Conservation (phyloP, 2,329 filamentous ascomycete genomes). For the Chaetomium globosum region DNA sequence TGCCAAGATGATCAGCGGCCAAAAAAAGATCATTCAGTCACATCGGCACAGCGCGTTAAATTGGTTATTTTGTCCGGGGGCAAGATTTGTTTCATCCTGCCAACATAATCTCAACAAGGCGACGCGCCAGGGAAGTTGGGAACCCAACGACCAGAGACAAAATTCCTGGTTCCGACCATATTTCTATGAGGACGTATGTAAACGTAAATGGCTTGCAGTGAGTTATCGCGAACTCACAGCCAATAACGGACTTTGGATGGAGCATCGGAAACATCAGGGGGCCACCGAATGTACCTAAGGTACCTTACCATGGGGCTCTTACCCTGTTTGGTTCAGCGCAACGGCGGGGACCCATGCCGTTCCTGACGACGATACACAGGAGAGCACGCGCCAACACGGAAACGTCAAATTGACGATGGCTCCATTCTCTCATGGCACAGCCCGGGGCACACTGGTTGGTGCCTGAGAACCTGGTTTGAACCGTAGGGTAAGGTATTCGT, state of each 20-base stretch:
- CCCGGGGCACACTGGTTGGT: background rate
- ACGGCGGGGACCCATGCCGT: background rate
- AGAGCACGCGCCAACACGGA: background rate
- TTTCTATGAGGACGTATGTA: background rate
- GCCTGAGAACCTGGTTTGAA: background rate
- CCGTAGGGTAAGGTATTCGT: background rate
- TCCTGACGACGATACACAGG: background rate
- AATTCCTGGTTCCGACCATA: background rate
- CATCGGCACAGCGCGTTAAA: slow-evolving; percentile 1
- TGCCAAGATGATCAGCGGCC: slow-evolving; percentile 27
- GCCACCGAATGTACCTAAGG: too few relatives aligned
- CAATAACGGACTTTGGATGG: background rate
- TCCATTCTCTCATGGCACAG: background rate
- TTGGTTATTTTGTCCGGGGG: slow-evolving; percentile 17
- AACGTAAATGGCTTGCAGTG: background rate
- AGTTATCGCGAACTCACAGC: background rate
- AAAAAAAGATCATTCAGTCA: slow-evolving; percentile 18
- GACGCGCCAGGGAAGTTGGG: too few relatives aligned
- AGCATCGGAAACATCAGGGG: background rate
- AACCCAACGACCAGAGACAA: background rate
- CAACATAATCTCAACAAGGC: background rate
- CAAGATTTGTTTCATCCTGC: background rate
- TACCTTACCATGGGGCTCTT: background rate
- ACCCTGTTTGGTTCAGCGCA: background rate
- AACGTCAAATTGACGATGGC: background rate